A percentile compares a stretch with the other conserved stretches of the same genome.
Conservation (phyloP, 208 protist species). For the Naegleria lovaniensis region DNA sequence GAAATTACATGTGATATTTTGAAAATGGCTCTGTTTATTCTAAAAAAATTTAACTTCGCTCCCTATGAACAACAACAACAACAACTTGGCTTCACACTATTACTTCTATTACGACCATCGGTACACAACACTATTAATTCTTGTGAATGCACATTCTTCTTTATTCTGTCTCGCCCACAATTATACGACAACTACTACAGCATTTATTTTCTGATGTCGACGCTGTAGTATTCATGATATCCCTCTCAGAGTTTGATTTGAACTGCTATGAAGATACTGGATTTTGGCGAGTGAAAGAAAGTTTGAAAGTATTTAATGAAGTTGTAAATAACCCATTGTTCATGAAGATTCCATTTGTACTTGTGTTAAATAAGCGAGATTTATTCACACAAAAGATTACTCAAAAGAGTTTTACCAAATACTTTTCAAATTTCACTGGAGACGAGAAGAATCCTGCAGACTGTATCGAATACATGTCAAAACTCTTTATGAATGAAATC, state of each 20-base stretch:
- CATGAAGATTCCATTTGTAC: background rate
- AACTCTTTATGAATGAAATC: background rate
- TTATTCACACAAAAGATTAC: background rate
- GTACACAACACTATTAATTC: too few relatives aligned
- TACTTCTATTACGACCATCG: too few relatives aligned
- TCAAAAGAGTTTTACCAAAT: background rate
- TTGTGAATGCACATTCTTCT: too few relatives aligned
- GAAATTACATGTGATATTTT: too few relatives aligned
- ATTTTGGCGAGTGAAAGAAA: background rate
- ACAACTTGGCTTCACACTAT: too few relatives aligned
- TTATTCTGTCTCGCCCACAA: too few relatives aligned
- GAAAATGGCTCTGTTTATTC: too few relatives aligned
- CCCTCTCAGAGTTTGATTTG: background rate
- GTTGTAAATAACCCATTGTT: background rate
- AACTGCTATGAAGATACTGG: background rate
- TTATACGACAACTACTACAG: too few relatives aligned
- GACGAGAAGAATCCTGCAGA: background rate
- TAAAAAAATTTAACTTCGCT: too few relatives aligned
- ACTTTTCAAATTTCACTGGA: background rate
- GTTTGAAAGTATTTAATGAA: background rate
- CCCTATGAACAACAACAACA: too few relatives aligned
- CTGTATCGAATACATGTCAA: background rate
- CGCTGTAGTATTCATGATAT: background rate
- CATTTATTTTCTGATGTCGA: background rate
- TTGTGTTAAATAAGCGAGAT: background rate